Percentiles rank a stretch among this genome's conserved stretches.
Conservation (phyloP, 2,329 filamentous ascomycete genomes). For the Cladosporium phlei region DNA sequence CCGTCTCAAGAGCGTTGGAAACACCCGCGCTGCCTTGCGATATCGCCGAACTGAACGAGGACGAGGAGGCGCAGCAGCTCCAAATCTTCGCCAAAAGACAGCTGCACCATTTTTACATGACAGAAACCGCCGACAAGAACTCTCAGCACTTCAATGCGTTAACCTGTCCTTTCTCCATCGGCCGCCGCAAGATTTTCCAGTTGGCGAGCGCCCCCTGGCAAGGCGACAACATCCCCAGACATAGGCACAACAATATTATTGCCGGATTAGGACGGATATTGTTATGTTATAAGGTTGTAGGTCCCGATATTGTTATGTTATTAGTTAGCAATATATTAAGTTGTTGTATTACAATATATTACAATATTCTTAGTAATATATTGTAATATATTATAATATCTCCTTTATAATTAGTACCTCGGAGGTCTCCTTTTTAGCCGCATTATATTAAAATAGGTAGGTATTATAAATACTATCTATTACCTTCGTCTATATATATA, state of each 20-base stretch:
- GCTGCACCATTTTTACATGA: slow-evolving; percentile 25
- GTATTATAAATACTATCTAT: no score
- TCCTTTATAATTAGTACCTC: no score
- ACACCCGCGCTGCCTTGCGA: not conserved
- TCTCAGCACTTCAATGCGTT: slow-evolving; percentile 21
- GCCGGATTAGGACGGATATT: no score
- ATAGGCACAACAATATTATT: slow-evolving; percentile 18
- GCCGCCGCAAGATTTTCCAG: slow-evolving; percentile 19
- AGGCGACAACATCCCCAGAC: slow-evolving; percentile 24
- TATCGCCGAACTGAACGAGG: slow-evolving; percentile 9
- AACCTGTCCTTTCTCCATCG: slow-evolving; percentile 14
- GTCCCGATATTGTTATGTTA: no score
- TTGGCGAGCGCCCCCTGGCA: slow-evolving; percentile 23
- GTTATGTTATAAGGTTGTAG: no score
- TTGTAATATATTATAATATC: no score
- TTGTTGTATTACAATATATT: no score
- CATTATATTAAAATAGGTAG: no score
- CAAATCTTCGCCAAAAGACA: slow-evolving; percentile 22
- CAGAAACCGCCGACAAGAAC: slow-evolving; percentile 16
- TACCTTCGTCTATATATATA: no score
- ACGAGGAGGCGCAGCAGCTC: slow-evolving; percentile 16
- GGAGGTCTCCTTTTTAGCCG: no score
- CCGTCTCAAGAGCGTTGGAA: not conserved
- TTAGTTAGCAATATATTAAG: no score
- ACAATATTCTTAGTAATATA: no score